phyloP scores from a whole-genome alignment of 305 asterid genomes.

The Withania somnifera region DNA sequence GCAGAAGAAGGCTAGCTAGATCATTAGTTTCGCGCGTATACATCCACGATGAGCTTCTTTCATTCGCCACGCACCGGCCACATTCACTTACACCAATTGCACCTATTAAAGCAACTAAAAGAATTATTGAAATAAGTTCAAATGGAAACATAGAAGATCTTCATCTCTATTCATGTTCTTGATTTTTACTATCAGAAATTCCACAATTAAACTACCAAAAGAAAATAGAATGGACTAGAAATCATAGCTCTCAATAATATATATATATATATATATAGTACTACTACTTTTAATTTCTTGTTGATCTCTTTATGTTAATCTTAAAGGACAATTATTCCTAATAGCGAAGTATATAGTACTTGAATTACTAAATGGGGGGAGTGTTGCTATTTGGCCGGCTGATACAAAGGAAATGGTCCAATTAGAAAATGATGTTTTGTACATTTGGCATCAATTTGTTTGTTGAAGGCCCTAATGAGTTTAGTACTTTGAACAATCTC shows the following conservation, averaged over 20 bases:
- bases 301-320: background rate
- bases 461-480: background rate
- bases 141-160: no score
- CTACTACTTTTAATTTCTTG: background rate
- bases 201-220: background rate
- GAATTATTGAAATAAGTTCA: no score
- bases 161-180: conserved; percentile 28
- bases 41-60: no score
- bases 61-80: no score
- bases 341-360: background rate
- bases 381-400: background rate
- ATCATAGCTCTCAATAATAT: background rate
- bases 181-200: background rate
- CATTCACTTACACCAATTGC: no score
- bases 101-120: no score
- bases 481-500: no score
- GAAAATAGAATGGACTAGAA: background rate
- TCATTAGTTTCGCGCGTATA: conserved; percentile 42
- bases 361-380: background rate
- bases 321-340: background rate
- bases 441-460: background rate
- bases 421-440: background rate
- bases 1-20: conserved; percentile 43
- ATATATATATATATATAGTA: no score
- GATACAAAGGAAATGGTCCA: background rate